Conservation (phyloP, 768 basidiomycete genomes). For the Collybiopsis luxurians region DNA sequence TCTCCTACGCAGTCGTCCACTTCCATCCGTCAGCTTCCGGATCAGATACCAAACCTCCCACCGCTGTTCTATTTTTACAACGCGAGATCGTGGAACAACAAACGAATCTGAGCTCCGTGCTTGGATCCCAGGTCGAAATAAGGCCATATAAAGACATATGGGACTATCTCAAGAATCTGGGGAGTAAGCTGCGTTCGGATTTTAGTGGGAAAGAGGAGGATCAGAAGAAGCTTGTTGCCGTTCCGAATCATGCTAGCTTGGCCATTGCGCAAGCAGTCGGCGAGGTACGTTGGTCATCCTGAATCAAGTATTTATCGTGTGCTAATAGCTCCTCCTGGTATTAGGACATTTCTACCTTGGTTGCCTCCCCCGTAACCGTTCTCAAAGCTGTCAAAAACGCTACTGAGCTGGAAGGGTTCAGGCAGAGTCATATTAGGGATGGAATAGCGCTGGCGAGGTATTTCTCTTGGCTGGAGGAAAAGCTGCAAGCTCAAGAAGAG, state of each 20-base stretch:
- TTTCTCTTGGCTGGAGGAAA: slow-evolving; percentile 93
- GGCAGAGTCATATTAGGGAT: slow-evolving; percentile 85
- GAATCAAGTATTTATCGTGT: background rate
- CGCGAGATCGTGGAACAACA: slow-evolving; percentile 44
- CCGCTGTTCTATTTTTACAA: slow-evolving; percentile 71
- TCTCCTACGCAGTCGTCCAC: slow-evolving; percentile 72
- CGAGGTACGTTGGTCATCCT: slow-evolving; percentile 35
- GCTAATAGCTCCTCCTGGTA: slow-evolving; percentile 10
- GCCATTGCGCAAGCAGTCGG: slow-evolving; percentile 83
- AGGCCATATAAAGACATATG: slow-evolving; percentile 70
- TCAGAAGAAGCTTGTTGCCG: slow-evolving; percentile 58
- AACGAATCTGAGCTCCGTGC: slow-evolving; percentile 31
- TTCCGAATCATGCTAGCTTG: slow-evolving; percentile 76
- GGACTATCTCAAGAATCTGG: slow-evolving; percentile 54
- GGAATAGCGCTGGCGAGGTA: slow-evolving; percentile 85
- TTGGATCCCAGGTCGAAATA: slow-evolving; percentile 63
- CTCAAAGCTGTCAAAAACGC: slow-evolving; percentile 80
- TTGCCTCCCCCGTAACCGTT: slow-evolving; percentile 73
- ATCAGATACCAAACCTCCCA: slow-evolving; percentile 25
- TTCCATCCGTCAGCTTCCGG: slow-evolving; percentile 39
- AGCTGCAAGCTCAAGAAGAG: slow-evolving; percentile 55
- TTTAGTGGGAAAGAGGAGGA: background rate
- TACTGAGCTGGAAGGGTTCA: slow-evolving; percentile 86
- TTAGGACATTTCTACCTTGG: slow-evolving; percentile 57
- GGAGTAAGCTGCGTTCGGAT: background rate